Percentiles rank a stretch among this genome's conserved stretches.
phyloP scores from a whole-genome alignment of 495 filamentous ascomycete genomes.

The Tuber melanosporum region DNA sequence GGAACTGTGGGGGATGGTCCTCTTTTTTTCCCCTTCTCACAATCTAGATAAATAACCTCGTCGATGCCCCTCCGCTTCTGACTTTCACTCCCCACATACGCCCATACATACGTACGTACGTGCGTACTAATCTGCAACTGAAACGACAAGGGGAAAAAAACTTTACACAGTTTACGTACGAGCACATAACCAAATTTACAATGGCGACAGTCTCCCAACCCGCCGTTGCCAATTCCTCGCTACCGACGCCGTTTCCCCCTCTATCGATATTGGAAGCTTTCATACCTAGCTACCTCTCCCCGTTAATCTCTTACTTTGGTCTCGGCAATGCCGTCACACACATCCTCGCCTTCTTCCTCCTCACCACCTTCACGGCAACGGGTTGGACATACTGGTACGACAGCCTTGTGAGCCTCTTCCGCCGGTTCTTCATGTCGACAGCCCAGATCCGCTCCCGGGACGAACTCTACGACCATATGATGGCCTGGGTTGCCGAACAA shows the following conservation, averaged over 20 bases:
- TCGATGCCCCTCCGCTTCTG: not conserved
- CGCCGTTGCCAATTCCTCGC: not conserved
- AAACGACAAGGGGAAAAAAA: not conserved
- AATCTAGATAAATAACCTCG: not conserved
- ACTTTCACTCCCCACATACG: not conserved
- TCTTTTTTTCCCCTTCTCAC: not conserved
- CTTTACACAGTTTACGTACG: not conserved
- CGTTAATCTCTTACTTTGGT: constrained; percentile 26
- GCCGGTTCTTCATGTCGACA: constrained; percentile 35
- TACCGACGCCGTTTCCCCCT: not conserved
- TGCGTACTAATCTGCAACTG: not conserved
- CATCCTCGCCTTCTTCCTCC: constrained; percentile 29
- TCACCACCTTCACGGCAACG: constrained; percentile 22
- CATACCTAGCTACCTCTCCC: constrained; percentile 1
- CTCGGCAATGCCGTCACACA: constrained; percentile 17
- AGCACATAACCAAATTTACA: not conserved
- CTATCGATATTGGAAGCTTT: not conserved
- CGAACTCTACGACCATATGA: constrained; percentile 29
- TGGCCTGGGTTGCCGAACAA: constrained; percentile 33
- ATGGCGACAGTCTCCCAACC: not conserved
- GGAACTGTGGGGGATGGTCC: not conserved
- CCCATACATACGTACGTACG: not conserved
- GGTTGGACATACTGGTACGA: constrained; percentile 37
- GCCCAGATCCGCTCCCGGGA: constrained; percentile 33
- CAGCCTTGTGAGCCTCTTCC: constrained; percentile 15